Evolutionary conservation across 805 yeast species (phyloP).

Genomic region (Ogataea siamensis): DNA sequence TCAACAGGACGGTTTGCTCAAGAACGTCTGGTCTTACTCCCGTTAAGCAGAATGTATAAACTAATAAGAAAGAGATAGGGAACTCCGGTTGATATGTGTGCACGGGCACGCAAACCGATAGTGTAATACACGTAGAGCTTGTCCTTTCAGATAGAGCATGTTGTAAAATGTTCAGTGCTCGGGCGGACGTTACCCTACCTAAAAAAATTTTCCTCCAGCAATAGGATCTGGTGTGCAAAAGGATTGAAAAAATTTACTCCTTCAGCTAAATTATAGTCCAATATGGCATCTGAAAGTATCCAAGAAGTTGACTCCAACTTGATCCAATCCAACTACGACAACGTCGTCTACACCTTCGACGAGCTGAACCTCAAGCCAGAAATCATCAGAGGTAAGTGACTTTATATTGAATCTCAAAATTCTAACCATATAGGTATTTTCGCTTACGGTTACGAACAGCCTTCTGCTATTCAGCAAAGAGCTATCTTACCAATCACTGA

Average conservation of each 20-base stretch:
- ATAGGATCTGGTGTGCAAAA: conserved; percentile 10
- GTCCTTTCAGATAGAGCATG: too few species aligned
- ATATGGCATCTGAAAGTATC: conserved; percentile 60
- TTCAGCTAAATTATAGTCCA: conserved; percentile 15
- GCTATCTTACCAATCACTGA: conserved; percentile 93
- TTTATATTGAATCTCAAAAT: conserved; percentile 27
- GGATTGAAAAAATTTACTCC: conserved; percentile 11
- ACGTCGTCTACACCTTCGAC: conserved; percentile 74
- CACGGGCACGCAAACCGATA: too few species aligned
- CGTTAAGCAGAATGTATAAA: conserved; percentile 52
- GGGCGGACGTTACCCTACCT: conserved; percentile 15
- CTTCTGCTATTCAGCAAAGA: conserved; percentile 96
- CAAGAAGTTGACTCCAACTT: conserved; percentile 73
- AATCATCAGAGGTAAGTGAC: conserved; percentile 56
- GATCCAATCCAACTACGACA: conserved; percentile 95
- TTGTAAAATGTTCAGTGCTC: too few species aligned
- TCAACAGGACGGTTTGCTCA: conserved; percentile 96
- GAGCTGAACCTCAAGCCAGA: conserved; percentile 73
- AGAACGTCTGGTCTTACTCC: conserved; percentile 94
- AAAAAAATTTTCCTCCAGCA: conserved; percentile 12
- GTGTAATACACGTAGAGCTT: too few species aligned
- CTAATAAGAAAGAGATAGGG: conserved; percentile 12
- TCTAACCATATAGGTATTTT: conserved; percentile 54
- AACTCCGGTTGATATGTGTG: background rate
- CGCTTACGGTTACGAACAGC: conserved; percentile 92